phyloP scores from a whole-genome alignment of 2,329 filamentous ascomycete genomes.

The Pyricularia sp. region DNA sequence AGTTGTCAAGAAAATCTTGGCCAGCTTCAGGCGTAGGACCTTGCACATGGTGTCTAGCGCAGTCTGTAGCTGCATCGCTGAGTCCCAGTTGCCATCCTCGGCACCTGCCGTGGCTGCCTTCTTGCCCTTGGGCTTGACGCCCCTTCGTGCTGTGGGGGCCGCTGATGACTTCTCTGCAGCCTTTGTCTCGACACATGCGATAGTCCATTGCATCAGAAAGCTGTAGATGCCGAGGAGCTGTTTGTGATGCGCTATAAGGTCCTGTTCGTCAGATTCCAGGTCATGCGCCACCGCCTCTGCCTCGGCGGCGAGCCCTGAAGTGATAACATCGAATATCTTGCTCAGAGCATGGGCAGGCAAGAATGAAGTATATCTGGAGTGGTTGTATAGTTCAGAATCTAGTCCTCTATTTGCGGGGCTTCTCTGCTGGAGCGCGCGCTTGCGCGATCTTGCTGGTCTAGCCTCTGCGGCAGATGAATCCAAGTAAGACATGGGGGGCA shows the following conservation, averaged over 20 bases:
- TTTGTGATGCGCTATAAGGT: constrained; percentile 78
- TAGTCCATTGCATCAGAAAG: constrained; percentile 90
- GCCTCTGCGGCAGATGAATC: constrained; percentile 3
- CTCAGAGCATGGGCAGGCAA: constrained; percentile 76
- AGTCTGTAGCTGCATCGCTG: constrained; percentile 74
- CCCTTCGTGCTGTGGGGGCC: constrained; percentile 58
- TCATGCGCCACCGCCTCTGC: constrained; percentile 79
- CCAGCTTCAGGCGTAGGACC: constrained; percentile 83
- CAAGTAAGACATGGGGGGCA: constrained; percentile 14
- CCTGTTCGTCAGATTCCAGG: constrained; percentile 86
- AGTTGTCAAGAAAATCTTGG: constrained; percentile 90
- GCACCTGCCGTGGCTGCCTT: constrained; percentile 52
- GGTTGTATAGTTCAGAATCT: constrained; percentile 53
- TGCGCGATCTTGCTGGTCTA: neutral
- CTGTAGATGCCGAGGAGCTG: constrained; percentile 87
- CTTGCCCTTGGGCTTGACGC: constrained; percentile 64
- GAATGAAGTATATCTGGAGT: constrained; percentile 69
- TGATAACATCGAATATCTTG: constrained; percentile 86
- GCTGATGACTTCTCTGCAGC: constrained; percentile 79
- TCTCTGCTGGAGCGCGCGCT: constrained; percentile 9
- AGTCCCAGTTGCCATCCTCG: constrained; percentile 81
- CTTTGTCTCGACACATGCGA: constrained; percentile 89
- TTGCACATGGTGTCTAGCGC: constrained; percentile 94
- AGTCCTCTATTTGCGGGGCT: constrained; percentile 24
- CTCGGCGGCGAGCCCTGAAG: constrained; percentile 76